Base-by-base conservation (phyloP, 305 asterid species). In the Fraxinus baroniana region DNA sequence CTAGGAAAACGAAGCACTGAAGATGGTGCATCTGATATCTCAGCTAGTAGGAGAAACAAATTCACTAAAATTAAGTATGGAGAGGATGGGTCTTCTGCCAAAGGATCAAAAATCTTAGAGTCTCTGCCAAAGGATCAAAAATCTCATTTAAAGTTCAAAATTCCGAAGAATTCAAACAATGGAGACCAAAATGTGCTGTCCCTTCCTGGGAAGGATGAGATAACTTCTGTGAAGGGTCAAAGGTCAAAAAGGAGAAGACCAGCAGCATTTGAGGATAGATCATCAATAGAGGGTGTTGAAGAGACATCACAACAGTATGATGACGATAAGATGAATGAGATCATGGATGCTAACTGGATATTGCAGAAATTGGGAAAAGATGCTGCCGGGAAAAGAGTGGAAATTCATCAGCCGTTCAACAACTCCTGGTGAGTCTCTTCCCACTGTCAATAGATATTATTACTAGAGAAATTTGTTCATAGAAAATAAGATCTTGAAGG, bases 351-450 rank as follows among this genome's bases (percentile, higher is more conserved):
- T 75, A 94, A 89, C 78, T 97, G 99, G 98, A 89, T 97, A 87
- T 87, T 97, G 79, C 96, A 94, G 91, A 97, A 92, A 85, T 83
- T 97, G 90, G 98, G 99, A 46, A 91, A 92, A 92, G 94, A 91
- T 90, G 99, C 99, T 32, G 89, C 91, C 79, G 98, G 99, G 26
- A 97, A 97, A 91, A 90, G 97, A 87, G 98, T 97, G 49, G 98
- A 97, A 89, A 85, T 94, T 85, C 99, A 94, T 89, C 95, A 93
- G 75, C 87, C 97, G 10, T 90, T 96, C 64, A 91, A 84, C 78
- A 89, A 94, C 85, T 84, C 98, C 77, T 94, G 99, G 99, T 94
- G 77, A 84, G 95, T 86, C 75, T 35, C 66, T 37, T 37, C 15
- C 60, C 78, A 44, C 28, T 64, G 76, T 72, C 49, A 32, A 79